Base-by-base conservation (phyloP, 2,329 filamentous ascomycete genomes). In the Aspergillus alliaceus region DNA sequence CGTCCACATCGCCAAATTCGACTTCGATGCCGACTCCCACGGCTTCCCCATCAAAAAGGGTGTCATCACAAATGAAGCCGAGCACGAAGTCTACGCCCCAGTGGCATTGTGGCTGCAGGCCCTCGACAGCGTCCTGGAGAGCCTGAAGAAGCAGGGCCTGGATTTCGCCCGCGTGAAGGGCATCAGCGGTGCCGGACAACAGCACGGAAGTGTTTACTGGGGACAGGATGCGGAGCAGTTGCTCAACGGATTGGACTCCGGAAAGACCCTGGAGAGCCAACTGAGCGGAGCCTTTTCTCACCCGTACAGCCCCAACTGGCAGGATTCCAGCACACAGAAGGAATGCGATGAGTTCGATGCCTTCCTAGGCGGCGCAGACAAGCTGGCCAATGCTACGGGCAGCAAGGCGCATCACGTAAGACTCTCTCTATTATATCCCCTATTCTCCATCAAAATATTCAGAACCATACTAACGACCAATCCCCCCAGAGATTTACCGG, bases 171-270 rank as follows among this genome's bases (percentile, higher is more conserved):
- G 85, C 51, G 86, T 99, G 62, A 86, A 84, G 69, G 93, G 91
- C 29, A 84, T 99, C 65, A 93, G 90, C 68, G 95, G 92, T 61
- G 93, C 93, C 15, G 93, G 95, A 54, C 96, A 98, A 84, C 95
- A 99, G 80, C 95, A 98, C 75, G 95, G 95, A 32, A 98, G 93
- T 72, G 92, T 98, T 27, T 98, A 95, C 78, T 98, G 93, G 93
- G 89, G 84, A 57, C 73, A 79, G 44, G 78, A 86, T 56, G 93
- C 90, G 6, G 89, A 90, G 70, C 69, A 75, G 7, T 69, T 89
- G 42, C 82, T 98, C 42, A 77, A 72, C 4, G 77, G 68, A 12
- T 77, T 98, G 42, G 81, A 90, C 63, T 71, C 82, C 2, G 76
- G 76, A 20, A 84, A 84, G 70, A 77, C 82, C 0, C 78, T 98